Conservation (phyloP, 2,329 filamentous ascomycete species). For the Pseudophaeomoniella oleicola region DNA sequence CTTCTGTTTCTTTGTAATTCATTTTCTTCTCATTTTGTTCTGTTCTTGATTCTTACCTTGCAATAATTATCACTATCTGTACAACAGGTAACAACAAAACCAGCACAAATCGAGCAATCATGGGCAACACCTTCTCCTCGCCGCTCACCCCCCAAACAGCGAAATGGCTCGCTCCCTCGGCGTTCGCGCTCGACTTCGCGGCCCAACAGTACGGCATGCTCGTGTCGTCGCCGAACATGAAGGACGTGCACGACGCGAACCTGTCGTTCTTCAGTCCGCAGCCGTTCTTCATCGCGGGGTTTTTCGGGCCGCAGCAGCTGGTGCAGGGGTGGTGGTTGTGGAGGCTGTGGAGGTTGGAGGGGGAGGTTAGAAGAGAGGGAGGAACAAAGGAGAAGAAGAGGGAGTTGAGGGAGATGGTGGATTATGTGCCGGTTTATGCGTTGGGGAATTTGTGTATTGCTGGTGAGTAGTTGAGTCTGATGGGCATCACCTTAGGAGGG, state of each 20-base stretch:
- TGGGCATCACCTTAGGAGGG: background rate
- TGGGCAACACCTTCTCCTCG: background rate
- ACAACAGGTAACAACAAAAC: too few relatives aligned
- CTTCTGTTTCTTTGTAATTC: too few relatives aligned
- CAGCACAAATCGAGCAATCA: too few relatives aligned
- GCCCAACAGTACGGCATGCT: conserved; percentile 46
- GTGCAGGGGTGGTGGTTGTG: conserved; percentile 45
- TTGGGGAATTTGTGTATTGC: conserved; percentile 46
- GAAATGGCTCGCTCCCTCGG: conserved; percentile 27
- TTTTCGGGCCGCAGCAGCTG: conserved; percentile 48
- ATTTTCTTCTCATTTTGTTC: too few relatives aligned
- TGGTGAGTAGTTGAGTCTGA: conserved; percentile 21
- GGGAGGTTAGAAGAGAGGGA: conserved; percentile 6
- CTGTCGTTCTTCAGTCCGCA: conserved; percentile 45
- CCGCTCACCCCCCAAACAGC: background rate
- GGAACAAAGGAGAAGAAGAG: conserved; percentile 15
- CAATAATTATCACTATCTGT: too few relatives aligned
- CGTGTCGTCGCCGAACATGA: conserved; percentile 42
- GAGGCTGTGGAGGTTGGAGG: conserved; percentile 35
- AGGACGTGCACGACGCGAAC: conserved; percentile 43
- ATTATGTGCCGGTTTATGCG: conserved; percentile 40
- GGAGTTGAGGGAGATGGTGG: conserved; percentile 35
- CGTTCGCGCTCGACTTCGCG: conserved; percentile 42
- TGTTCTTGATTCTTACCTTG: too few relatives aligned
- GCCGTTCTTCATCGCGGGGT: conserved; percentile 43